Evolutionary conservation across 345 rosid genomes (phyloP).

Genomic region (Mangifera indica): DNA sequence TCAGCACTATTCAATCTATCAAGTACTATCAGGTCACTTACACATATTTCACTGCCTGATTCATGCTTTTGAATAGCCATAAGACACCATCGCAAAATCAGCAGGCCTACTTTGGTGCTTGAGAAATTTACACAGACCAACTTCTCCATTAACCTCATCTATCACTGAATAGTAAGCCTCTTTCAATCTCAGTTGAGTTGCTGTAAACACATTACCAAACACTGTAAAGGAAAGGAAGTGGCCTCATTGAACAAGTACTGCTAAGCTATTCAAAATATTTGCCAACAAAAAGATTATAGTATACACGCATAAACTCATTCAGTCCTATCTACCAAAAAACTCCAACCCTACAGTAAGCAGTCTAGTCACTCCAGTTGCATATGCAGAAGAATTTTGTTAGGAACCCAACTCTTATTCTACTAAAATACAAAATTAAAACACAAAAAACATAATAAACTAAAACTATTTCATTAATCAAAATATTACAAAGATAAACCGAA

Average conservation of each 20-base stretch:
- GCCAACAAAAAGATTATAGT: background rate
- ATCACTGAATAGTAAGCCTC: constrained; percentile 9
- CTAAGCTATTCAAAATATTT: background rate
- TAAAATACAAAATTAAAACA: no score
- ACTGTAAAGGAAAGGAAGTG: background rate
- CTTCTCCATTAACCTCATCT: constrained; percentile 16
- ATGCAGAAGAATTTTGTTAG: background rate
- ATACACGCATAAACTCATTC: background rate
- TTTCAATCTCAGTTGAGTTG: constrained; percentile 36
- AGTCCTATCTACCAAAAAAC: background rate
- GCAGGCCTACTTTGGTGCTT: constrained; percentile 7
- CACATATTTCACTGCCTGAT: constrained; percentile 18
- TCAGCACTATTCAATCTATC: constrained; percentile 23
- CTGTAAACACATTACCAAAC: constrained; percentile 17
- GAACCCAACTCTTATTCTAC: no score
- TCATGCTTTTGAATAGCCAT: background rate
- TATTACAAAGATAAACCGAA: no score
- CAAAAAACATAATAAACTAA: no score
- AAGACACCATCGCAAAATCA: constrained; percentile 6
- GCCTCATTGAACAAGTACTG: background rate
- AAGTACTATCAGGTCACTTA: constrained; percentile 18
- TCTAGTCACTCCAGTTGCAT: background rate
- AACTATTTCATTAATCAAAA: no score
- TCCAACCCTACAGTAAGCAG: background rate
- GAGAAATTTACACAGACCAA: constrained; percentile 1